Percentiles rank a stretch among this genome's conserved stretches.
phyloP scores from a whole-genome alignment of 2,329 filamentous ascomycete species.

The Xylaria sp. region DNA sequence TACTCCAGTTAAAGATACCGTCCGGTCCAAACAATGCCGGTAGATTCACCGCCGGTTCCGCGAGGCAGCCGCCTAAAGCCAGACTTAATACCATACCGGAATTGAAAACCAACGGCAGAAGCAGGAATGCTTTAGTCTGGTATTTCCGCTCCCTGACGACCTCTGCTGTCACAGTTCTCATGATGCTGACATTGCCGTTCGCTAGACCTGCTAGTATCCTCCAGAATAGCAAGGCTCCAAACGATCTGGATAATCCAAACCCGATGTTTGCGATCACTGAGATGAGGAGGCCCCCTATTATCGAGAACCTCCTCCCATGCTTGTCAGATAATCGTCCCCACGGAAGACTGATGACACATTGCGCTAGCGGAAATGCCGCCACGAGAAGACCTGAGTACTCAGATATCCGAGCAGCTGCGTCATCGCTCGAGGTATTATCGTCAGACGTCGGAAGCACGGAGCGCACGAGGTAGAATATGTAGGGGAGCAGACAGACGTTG shows the following conservation, averaged over 20 bases:
- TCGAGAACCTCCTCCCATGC: conserved; percentile 68
- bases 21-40: conserved; percentile 53
- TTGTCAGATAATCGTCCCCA: conserved; percentile 72
- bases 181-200: conserved; percentile 79
- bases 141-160: conserved; percentile 76
- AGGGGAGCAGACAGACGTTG: conserved; percentile 72
- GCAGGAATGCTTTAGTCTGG: conserved; percentile 56
- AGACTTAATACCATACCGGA: conserved; percentile 55
- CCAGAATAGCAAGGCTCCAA: conserved; percentile 67
- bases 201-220: conserved; percentile 70
- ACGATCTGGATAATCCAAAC: conserved; percentile 73
- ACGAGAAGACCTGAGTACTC: conserved; percentile 75
- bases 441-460: conserved; percentile 63
- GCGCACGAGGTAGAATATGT: conserved; percentile 78
- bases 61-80: conserved; percentile 56
- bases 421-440: conserved; percentile 48
- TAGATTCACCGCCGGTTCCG: conserved; percentile 55
- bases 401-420: conserved; percentile 66
- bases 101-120: conserved; percentile 73
- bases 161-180: conserved; percentile 79
- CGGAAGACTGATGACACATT: conserved; percentile 74
- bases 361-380: conserved; percentile 73
- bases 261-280: conserved; percentile 72
- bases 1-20: conserved; percentile 50
- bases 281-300: conserved; percentile 72